Conservation (phyloP, 805 yeast genomes). For the Sungouiozyma intestinalis region DNA sequence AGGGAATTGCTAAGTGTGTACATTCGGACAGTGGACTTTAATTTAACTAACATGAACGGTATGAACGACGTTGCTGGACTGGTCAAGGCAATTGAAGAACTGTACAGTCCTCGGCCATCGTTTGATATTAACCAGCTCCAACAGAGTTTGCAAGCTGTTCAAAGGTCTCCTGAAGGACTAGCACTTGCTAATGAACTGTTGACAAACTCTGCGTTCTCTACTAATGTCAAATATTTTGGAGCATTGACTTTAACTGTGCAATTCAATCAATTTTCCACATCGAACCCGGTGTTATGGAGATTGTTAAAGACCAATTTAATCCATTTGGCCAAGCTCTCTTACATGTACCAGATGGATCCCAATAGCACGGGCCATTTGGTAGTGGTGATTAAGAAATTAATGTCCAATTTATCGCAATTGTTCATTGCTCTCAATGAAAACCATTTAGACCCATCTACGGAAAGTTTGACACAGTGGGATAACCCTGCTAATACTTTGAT, state of each 20-base stretch:
- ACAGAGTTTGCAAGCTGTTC: slow-evolving; percentile 22
- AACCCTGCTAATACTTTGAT: slow-evolving; percentile 27
- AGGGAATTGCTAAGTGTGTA: too few species aligned
- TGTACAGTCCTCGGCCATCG: slow-evolving; percentile 21
- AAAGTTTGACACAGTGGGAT: slow-evolving; percentile 16
- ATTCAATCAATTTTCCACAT: slow-evolving; percentile 12
- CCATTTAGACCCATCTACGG: slow-evolving; percentile 2
- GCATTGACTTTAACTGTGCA: slow-evolving; percentile 29
- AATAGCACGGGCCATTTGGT: slow-evolving; percentile 6
- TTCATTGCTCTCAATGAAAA: slow-evolving; percentile 21
- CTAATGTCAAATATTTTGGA: slow-evolving; percentile 27
- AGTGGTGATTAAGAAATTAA: slow-evolving; percentile 23
- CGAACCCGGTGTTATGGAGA: slow-evolving; percentile 13
- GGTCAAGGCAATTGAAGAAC: slow-evolving; percentile 17
- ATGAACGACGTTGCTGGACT: slow-evolving; percentile 16
- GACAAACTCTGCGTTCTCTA: slow-evolving; percentile 9
- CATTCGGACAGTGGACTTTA: too few species aligned
- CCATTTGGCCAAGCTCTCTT: slow-evolving; percentile 14
- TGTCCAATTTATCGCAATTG: slow-evolving; percentile 27
- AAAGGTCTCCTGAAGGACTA: slow-evolving; percentile 23
- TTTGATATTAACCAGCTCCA: slow-evolving; percentile 24
- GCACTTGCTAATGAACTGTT: slow-evolving; percentile 22
- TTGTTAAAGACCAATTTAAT: slow-evolving; percentile 19
- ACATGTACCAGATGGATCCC: slow-evolving; percentile 12
- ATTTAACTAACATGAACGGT: slow-evolving; percentile 4